Evolutionary conservation across 1,139 yeast genomes (phyloP), one percentile per base, ranked within the genome.

Genomic region (Meyerozyma smithsonii): DNA sequence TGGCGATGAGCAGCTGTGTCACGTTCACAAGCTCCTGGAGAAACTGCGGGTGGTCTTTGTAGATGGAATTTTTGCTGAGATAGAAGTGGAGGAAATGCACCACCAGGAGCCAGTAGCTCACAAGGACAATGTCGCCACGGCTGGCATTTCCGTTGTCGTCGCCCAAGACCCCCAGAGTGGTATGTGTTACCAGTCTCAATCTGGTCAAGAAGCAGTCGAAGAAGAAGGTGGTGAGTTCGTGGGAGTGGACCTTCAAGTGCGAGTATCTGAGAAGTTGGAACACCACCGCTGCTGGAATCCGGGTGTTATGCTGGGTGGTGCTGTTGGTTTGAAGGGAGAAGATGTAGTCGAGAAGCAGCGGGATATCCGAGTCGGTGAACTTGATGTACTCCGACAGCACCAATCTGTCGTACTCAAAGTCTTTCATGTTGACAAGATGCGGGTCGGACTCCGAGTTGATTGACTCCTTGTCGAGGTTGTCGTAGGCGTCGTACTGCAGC

Each of bases 21-120:
- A 82, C 62, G 41, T 75, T 73, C 15, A 81, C 65, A 26, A 84
- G 42, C 44, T 81, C 86, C 52, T 81, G 88, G 38, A 84, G 57
- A 28, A 81, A 65, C 21, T 62, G 56, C 2, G 89, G 87, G 48
- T 79, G 74, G 36, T 62, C 62, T 17, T 58, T 51, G 56, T 79
- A 80, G 39, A 82, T 68, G 7, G 70, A 74, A 49, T 76, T 81
- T 46, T 81, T 76, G 39, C 72, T 59, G 28, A 84, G 57, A 55
- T 81, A 84, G 53, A 79, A 84, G 53, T 80, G 84, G 40, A 84
- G 58, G 50, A 80, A 82, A 47, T 83, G 84, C 33, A 82, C 55
- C 10, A 79, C 79, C 4, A 88, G 75, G 32, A 84, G 68, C 90
- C 92, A 84, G 54, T 83, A 84, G 46, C 90, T 81, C 42, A 81